Base-by-base conservation (phyloP, 2,329 filamentous ascomycete species). In the Colletotrichum kahawae region DNA sequence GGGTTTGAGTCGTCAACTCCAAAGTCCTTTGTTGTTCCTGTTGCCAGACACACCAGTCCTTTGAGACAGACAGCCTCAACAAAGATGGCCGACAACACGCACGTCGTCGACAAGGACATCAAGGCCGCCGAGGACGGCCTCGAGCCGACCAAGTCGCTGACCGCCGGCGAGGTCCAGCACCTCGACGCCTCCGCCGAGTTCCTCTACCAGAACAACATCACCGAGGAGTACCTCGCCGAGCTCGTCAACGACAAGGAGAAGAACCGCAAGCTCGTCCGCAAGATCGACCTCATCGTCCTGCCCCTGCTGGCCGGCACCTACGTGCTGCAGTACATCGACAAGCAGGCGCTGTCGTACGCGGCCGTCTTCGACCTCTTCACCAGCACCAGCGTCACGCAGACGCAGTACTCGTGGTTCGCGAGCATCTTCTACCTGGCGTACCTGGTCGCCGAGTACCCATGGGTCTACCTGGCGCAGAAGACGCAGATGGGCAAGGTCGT, bases 351-450 rank as follows among this genome's bases (percentile, higher is more conserved):
- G 7, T 85, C 85, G 1, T 91, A 91, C 78, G 85, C 87, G 1
- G 89, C 89, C 3, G 88, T 91, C 1, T 91, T 91, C 74, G 90
- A 91, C 63, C 82, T 91, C 0, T 87, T 90, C 75, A 80, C 82
- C 14, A 85, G 85, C 27, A 89, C 89, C 0, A 81, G 85, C 21
- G 89, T 90, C 77, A 85, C 81, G 2, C 79, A 83, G 16, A 82
- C 82, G 1, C 81, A 90, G 67, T 92, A 91, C 75, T 85, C 85
- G 62, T 90, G 89, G 88, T 84, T 90, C n/a, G 87, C 88, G 2
- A 88, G 85, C 27, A 87, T 91, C 6, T 91, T 91, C 79, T 91
- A 90, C 75, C 84, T 91, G n/a, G 89, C 82, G 10, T 86, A 85
- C 60, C 79, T 89, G 4, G 78, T 83, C 1, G 86, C 85, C 2